Evolutionary conservation across 495 filamentous ascomycete species (phyloP).

Genomic region (Daldinia loculata): DNA sequence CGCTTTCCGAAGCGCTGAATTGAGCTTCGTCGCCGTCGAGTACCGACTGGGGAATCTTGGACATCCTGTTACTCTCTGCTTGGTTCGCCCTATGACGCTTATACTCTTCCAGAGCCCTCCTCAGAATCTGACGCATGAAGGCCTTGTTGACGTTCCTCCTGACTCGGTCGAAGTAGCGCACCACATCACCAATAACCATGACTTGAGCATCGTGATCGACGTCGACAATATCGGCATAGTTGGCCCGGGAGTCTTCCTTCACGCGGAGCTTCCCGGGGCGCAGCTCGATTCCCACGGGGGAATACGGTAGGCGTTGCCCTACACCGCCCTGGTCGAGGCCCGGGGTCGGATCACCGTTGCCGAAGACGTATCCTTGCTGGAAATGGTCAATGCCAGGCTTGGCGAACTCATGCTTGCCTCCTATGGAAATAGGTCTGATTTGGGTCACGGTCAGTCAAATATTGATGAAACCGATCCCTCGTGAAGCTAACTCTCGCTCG

Average conservation of each 20-base stretch:
- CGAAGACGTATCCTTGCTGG: constrained; percentile 47
- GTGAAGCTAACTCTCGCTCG: constrained; percentile 13
- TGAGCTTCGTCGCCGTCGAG: constrained; percentile 27
- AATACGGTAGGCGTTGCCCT: constrained; percentile 42
- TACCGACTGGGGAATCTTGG: constrained; percentile 4
- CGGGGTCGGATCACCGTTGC: constrained; percentile 45
- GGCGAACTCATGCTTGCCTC: constrained; percentile 47
- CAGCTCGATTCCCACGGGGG: constrained; percentile 43
- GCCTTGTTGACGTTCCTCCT: constrained; percentile 49
- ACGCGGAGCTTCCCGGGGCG: constrained; percentile 46
- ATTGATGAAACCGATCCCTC: constrained; percentile 28
- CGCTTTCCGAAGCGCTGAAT: constrained; percentile 33
- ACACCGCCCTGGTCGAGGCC: constrained; percentile 31
- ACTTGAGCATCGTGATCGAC: constrained; percentile 47
- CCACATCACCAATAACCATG: constrained; percentile 46
- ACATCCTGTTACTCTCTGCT: constrained; percentile 20
- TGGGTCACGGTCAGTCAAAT: constrained; percentile 27
- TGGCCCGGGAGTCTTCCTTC: constrained; percentile 47
- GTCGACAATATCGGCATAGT: constrained; percentile 48
- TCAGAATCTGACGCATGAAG: constrained; percentile 47
- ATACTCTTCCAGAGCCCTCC: constrained; percentile 45
- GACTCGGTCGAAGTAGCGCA: constrained; percentile 48
- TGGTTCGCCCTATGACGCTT: constrained; percentile 31
- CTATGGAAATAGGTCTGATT: constrained; percentile 47
- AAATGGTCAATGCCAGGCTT: constrained; percentile 48